Conservation (phyloP, 2,329 filamentous ascomycete species). For the Lasiodiplodia citricola region DNA sequence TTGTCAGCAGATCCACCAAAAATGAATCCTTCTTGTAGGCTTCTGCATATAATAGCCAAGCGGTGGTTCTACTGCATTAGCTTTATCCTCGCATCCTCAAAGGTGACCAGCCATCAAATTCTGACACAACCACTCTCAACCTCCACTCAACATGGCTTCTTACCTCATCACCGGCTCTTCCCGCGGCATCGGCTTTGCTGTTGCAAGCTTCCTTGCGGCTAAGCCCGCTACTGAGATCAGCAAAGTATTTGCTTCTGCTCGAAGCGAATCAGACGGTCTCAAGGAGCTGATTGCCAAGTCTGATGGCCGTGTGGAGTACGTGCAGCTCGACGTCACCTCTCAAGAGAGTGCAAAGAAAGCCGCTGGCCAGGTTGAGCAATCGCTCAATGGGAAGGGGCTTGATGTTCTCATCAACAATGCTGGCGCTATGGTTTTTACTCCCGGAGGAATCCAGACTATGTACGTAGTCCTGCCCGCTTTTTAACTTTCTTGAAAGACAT, state of each 20-base stretch:
- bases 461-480: background rate
- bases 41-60: no score
- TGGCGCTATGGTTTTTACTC: slow-evolving; percentile 11
- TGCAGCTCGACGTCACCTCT: slow-evolving; percentile 53
- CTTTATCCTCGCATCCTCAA: background rate
- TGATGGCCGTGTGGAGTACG: slow-evolving; percentile 8
- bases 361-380: slow-evolving; percentile 38
- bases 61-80: background rate
- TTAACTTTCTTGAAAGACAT: background rate
- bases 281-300: slow-evolving; percentile 43
- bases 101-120: background rate
- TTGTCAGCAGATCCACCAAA: no score
- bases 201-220: slow-evolving; percentile 40
- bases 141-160: slow-evolving; percentile 35
- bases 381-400: background rate
- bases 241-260: slow-evolving; percentile 49
- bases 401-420: slow-evolving; percentile 19
- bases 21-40: no score
- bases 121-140: background rate
- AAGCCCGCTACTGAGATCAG: slow-evolving; percentile 37
- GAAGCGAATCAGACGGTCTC: slow-evolving; percentile 43
- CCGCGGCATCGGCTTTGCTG: slow-evolving; percentile 44
- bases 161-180: slow-evolving; percentile 45
- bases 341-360: slow-evolving; percentile 44
- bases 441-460: slow-evolving; percentile 11